A percentile compares a stretch with the other conserved stretches of the same genome.
Evolutionary conservation across 306 rosid genomes (phyloP).

Genomic region (Parietaria judaica): DNA sequence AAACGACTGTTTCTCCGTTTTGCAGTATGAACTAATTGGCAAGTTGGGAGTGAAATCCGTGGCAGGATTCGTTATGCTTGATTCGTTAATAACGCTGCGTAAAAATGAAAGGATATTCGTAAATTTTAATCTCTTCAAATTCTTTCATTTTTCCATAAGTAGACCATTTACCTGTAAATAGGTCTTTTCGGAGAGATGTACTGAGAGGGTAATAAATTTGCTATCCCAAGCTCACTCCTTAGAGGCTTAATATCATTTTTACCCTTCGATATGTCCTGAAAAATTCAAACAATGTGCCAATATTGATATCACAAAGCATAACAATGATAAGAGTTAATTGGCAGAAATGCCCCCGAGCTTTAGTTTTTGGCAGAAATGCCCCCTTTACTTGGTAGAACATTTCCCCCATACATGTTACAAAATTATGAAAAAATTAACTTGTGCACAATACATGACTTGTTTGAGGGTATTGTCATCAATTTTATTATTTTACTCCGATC

Average conservation of each 20-base stretch:
- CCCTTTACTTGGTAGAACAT: too few relatives aligned
- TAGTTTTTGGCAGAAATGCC: too few relatives aligned
- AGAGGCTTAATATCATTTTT: slow-evolving; percentile 37
- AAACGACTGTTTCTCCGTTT: slow-evolving; percentile 24
- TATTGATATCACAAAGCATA: slow-evolving; percentile 8
- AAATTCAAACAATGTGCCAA: slow-evolving; percentile 15
- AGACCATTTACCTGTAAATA: slow-evolving; percentile 29
- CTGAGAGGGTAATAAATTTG: slow-evolving; percentile 56
- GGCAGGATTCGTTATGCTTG: slow-evolving; percentile 31
- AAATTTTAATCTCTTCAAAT: slow-evolving; percentile 17
- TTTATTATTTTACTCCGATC: too few relatives aligned
- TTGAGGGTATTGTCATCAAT: too few relatives aligned
- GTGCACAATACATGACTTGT: too few relatives aligned
- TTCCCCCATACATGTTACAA: too few relatives aligned
- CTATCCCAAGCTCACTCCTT: slow-evolving; percentile 48
- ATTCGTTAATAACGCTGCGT: slow-evolving; percentile 48
- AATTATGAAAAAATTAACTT: too few relatives aligned
- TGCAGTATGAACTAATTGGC: slow-evolving; percentile 30
- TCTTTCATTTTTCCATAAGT: slow-evolving; percentile 5
- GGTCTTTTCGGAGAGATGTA: slow-evolving; percentile 49
- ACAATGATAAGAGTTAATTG: too few relatives aligned
- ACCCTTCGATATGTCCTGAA: slow-evolving; percentile 51
- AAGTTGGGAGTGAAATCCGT: slow-evolving; percentile 44
- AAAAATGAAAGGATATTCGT: slow-evolving; percentile 11
- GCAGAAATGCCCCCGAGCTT: too few relatives aligned